Evolutionary conservation across 2,329 filamentous ascomycete species (phyloP), one percentile per base, ranked within the genome.

Genomic region (Harringtonia lauricola): DNA sequence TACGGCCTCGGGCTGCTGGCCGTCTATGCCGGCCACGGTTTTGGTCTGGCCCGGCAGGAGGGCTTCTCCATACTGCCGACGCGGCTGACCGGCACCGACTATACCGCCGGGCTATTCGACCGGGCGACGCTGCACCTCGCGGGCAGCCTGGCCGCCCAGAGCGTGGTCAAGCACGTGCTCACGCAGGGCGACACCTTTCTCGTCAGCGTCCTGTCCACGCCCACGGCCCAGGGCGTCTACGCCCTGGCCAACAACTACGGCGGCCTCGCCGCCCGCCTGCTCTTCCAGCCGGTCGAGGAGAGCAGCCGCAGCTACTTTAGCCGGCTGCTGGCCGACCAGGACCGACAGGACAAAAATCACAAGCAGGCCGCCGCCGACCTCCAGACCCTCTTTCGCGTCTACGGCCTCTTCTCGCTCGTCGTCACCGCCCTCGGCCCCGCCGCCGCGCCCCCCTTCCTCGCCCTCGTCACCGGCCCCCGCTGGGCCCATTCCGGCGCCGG

Each of bases 231-330:
- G 65, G 92, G 92, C 14, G 80, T 87, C 30, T 98, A 96, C 57
- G 87, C 89, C 0, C 72, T 98, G 6, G 92, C 90, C 42, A 88
- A 88, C 54, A 98, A 96, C 62, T 98, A 92, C 59, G 92, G 92
- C 19, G 86, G 89, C 3, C 74, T 98, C 0, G 67, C 94, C 24
- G 92, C 92, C 0, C 78, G 92, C 3, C 77, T 96, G 50, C 67
- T 98, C 41, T 90, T 98, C 59, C 92, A 96, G 56, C 94, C 92
- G 8, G 79, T 98, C 47, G 92, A 98, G 62, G 94, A 98, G 63
- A 90, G 83, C 59, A 89, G 84, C 50, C 82, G 94, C 33, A 88
- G 82, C 57, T 81, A 95, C 57, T 95, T 96, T 47, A 89, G 87
- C 42, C 83, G 83, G 29, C 68, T 95, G 1, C 77, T 95, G 19